Evolutionary conservation across 1,139 yeast genomes (phyloP).

Genomic region (Taphrina deformans): DNA sequence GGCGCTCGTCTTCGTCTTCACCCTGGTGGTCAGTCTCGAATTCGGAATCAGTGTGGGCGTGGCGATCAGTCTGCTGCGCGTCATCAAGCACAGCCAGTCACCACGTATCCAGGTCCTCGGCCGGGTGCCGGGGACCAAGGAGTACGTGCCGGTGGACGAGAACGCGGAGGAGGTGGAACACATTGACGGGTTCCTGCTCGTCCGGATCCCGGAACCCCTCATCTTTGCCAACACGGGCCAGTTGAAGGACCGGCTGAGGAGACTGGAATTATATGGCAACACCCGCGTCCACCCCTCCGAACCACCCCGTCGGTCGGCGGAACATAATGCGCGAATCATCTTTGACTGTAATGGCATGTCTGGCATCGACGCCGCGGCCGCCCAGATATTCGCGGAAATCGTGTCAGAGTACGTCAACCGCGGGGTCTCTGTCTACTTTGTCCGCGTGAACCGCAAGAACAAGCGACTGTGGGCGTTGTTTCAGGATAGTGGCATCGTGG

Average conservation of each 20-base stretch:
- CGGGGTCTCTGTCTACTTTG: constrained; percentile 27
- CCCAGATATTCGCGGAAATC: constrained; percentile 27
- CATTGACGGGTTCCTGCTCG: constrained; percentile 79
- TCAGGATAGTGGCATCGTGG: constrained; percentile 18
- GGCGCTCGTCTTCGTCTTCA: constrained; percentile 66
- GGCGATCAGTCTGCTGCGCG: constrained; percentile 72
- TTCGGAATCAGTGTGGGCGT: constrained; percentile 87
- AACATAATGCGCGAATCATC: constrained; percentile 27
- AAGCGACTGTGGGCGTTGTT: constrained; percentile 8
- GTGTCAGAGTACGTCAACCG: constrained; percentile 25
- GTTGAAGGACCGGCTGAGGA: constrained; percentile 65
- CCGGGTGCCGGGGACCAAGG: constrained; percentile 72
- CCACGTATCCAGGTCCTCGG: constrained; percentile 90
- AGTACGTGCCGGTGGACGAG: constrained; percentile 44
- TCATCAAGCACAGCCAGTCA: constrained; percentile 78
- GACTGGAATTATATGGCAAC: constrained; percentile 85
- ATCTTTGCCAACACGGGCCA: constrained; percentile 91
- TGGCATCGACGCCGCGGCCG: constrained; percentile 30
- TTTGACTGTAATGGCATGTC: constrained; percentile 33
- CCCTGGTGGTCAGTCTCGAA: constrained; percentile 81
- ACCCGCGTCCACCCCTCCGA: constrained; percentile 68
- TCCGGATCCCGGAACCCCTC: constrained; percentile 87
- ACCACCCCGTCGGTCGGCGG: constrained; percentile 31
- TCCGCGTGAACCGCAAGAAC: constrained; percentile 14
- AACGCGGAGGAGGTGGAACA: constrained; percentile 56